Base-by-base conservation (phyloP, 1,139 yeast genomes). In the Geotrichum reessii region DNA sequence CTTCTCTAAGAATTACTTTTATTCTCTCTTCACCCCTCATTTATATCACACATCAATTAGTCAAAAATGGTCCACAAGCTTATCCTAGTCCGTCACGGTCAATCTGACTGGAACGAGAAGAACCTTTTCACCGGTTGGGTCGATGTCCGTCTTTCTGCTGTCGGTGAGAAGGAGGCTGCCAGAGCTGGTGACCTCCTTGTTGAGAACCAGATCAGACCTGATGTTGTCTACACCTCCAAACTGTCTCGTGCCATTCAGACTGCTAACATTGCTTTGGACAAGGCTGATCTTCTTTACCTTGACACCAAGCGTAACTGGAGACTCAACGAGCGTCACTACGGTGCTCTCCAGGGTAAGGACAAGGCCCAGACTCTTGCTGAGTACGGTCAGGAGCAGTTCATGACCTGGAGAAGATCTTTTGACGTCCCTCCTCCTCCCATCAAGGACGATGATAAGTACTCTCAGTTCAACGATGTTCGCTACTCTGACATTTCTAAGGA, bases 91-190 rank as follows among this genome's bases (percentile, higher is more conserved):
- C 74, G 98, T 83, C 98, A 92, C 93, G 98, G 98, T 73, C 97
- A 92, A 82, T 88, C 96, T 79, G 97, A 89, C 77, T 92, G 97
- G 97, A 92, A 92, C 78, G 96, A 90, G 78, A 89, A 89, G 83
- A 92, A 93, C 84, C 83, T 92, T 70, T 93, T 93, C 86, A 92
- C 98, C 76, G 99, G 99, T 73, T 93, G 99, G 99, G 97, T 92
- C 65, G 98, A 92, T 76, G 95, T 90, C 67, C 82, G 83, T 74
- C 84, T 93, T 75, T 85, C 95, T 60, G 92, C 82, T 63, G 77
- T 81, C 69, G 98, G 98, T 77, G 83, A 81, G 75, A 81, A 86
- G 75, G 98, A 93, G 80, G 98, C 98, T 68, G 80, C 80, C 69
- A 85, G 88, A 76, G 99, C 97, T 67, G 99, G 98, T 77, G 92